These are phyloP conservation scores for Mycosphaerella sp. DNA, from an alignment of 2,329 filamentous ascomycete species.

Conservation along the genomic window DNA sequence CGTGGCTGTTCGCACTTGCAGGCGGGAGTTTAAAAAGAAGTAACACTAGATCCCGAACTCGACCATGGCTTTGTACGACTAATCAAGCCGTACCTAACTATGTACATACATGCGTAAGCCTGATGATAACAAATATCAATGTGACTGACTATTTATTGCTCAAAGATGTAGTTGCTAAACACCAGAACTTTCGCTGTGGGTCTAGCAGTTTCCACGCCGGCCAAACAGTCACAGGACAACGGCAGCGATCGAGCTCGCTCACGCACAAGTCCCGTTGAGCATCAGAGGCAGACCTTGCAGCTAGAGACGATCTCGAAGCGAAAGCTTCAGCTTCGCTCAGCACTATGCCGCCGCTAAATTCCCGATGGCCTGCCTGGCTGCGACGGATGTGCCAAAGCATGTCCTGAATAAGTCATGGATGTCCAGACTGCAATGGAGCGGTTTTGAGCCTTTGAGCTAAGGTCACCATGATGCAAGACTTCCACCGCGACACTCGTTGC, in stretches of 20 bases:
- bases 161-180: no score
- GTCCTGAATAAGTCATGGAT: neutral
- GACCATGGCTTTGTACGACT: neutral
- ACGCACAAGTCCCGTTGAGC: no score
- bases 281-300: no score
- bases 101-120: neutral
- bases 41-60: neutral
- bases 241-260: no score
- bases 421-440: neutral
- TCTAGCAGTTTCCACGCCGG: no score
- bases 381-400: neutral
- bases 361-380: neutral
- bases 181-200: no score
- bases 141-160: no score
- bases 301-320: no score
- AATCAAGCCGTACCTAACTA: neutral
- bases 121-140: neutral
- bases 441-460: neutral
- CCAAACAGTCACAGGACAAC: no score
- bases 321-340: no score
- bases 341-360: neutral
- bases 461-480: neutral
- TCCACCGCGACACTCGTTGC: no score
- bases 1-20: neutral
- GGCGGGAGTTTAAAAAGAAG: no score